A percentile compares a stretch with the other conserved stretches of the same genome.
Evolutionary conservation across 2,329 filamentous ascomycete species (phyloP).

Genomic region (Colletotrichum truncatum): DNA sequence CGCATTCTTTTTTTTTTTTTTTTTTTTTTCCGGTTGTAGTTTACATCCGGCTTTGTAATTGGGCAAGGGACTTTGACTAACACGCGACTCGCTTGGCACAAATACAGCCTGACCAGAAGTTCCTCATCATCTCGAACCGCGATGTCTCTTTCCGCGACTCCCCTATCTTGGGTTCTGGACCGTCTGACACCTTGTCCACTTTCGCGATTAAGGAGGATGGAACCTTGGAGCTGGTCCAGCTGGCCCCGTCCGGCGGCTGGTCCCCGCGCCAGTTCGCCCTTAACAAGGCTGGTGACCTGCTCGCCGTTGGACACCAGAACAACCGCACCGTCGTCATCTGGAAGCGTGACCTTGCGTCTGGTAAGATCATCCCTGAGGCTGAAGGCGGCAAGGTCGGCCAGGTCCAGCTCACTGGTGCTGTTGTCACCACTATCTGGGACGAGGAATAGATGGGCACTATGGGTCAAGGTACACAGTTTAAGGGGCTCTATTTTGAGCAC

Average conservation of each 20-base stretch:
- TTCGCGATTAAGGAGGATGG: conserved; percentile 31
- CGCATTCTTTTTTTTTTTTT: background rate
- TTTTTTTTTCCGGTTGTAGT: background rate
- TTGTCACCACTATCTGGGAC: conserved; percentile 32
- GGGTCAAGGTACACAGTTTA: no score
- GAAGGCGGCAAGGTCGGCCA: conserved; percentile 33
- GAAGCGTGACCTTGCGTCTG: conserved; percentile 29
- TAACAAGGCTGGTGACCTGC: conserved; percentile 29
- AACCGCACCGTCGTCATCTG: conserved; percentile 30
- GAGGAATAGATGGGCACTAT: conserved; percentile 22
- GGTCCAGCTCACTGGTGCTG: conserved; percentile 28
- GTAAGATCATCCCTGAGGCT: conserved; percentile 31
- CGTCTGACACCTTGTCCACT: conserved; percentile 30
- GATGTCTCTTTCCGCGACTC: conserved; percentile 30
- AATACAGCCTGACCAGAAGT: conserved; percentile 20
- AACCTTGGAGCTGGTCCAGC: conserved; percentile 29
- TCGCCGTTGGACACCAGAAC: conserved; percentile 31
- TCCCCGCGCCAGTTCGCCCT: conserved; percentile 31
- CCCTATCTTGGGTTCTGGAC: conserved; percentile 28
- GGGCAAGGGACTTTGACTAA: background rate
- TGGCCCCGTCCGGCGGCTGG: conserved; percentile 30
- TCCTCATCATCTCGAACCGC: conserved; percentile 29
- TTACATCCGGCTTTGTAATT: conserved; percentile 11
- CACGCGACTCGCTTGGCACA: background rate
- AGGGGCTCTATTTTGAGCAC: no score